Conservation (phyloP, 495 filamentous ascomycete species). For the Elasticomyces elasticus region DNA sequence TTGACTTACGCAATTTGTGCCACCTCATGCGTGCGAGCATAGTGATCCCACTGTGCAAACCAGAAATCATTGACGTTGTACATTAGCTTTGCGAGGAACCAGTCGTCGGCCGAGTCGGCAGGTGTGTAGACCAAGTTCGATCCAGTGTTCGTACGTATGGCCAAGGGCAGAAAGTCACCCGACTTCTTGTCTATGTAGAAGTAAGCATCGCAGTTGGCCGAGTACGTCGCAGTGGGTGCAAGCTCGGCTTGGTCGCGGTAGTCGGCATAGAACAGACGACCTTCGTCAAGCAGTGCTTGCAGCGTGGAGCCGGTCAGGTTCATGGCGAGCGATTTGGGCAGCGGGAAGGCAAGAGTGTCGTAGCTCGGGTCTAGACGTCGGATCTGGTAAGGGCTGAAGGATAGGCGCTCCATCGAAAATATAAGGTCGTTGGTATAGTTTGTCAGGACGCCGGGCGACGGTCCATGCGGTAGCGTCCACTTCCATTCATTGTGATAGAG, state of each 20-base stretch:
- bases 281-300: slow-evolving; percentile 17
- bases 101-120: slow-evolving; percentile 29
- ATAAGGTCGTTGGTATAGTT: slow-evolving; percentile 35
- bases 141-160: slow-evolving; percentile 31
- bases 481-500: slow-evolving; percentile 33
- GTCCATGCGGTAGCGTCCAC: slow-evolving; percentile 23
- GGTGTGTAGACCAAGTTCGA: slow-evolving; percentile 34
- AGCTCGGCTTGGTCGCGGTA: slow-evolving; percentile 25
- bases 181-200: slow-evolving; percentile 29
- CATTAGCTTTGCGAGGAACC: slow-evolving; percentile 35
- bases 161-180: slow-evolving; percentile 33
- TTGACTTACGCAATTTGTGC: slow-evolving; percentile 29
- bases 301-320: slow-evolving; percentile 24
- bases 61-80: slow-evolving; percentile 33
- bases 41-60: slow-evolving; percentile 25
- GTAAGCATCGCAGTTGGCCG: slow-evolving; percentile 31
- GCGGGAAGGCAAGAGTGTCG: slow-evolving; percentile 26
- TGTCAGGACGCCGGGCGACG: slow-evolving; percentile 25
- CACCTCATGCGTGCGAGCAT: slow-evolving; percentile 29
- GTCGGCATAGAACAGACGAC: slow-evolving; percentile 31
- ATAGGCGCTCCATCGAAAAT: slow-evolving; percentile 36
- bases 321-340: slow-evolving; percentile 23
- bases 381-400: slow-evolving; percentile 28
- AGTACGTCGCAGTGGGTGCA: slow-evolving; percentile 21
- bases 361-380: slow-evolving; percentile 26